Evolutionary conservation across 768 basidiomycete species (phyloP).

Genomic region (Phylloporus sp.): DNA sequence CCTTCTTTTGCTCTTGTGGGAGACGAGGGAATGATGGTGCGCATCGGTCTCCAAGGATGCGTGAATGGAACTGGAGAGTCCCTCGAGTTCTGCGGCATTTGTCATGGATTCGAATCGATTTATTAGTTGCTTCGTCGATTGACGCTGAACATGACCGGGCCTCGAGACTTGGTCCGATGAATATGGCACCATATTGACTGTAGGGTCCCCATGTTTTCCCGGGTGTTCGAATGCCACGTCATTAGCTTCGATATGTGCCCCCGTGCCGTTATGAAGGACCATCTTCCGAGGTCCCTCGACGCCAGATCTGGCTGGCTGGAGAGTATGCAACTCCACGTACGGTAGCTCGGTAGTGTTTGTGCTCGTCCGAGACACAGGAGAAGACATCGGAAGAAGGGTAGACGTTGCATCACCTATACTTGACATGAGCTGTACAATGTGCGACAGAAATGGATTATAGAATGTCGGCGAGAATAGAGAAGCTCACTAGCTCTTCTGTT

Average conservation of each 20-base stretch:
- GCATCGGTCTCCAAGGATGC: constrained; percentile 13
- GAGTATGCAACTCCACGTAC: not conserved
- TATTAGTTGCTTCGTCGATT: constrained; percentile 52
- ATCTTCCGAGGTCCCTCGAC: constrained; percentile 22
- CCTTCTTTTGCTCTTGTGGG: constrained; percentile 41
- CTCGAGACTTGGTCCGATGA: constrained; percentile 1
- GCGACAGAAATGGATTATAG: not conserved
- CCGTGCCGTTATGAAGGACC: not conserved
- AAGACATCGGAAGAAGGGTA: constrained; percentile 13
- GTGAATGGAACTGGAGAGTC: constrained; percentile 7
- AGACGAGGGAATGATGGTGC: constrained; percentile 14
- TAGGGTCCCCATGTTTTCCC: not conserved
- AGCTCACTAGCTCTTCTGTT: constrained; percentile 7
- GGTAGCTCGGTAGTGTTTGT: constrained; percentile 3
- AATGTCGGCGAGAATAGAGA: not conserved
- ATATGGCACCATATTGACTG: not conserved
- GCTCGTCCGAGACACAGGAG: constrained; percentile 8
- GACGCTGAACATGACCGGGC: constrained; percentile 7
- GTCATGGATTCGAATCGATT: constrained; percentile 49
- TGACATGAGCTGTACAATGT: constrained; percentile 11
- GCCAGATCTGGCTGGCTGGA: constrained; percentile 8
- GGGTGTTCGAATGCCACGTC: not conserved
- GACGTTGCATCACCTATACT: constrained; percentile 14
- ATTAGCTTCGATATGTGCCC: not conserved
- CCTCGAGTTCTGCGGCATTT: constrained; percentile 5